Base-by-base conservation (phyloP, 2,329 filamentous ascomycete genomes). In the Moelleriella libera region DNA sequence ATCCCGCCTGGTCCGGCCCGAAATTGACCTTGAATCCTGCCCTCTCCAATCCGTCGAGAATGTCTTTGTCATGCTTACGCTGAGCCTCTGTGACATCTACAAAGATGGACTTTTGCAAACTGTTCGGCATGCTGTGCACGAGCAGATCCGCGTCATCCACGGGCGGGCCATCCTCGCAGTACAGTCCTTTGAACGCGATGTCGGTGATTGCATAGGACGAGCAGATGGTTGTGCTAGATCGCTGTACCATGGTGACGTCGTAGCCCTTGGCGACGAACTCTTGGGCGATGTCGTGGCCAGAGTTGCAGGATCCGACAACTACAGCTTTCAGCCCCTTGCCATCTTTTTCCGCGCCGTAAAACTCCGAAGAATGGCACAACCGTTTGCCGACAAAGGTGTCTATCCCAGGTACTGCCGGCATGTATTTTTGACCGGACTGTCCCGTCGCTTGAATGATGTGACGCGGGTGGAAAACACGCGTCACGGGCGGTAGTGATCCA, bases 391-490 rank as follows among this genome's bases (percentile, higher is more conserved):
- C 63, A 64, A 85, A 86, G 1, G 55, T 60, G 0, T 72, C 68
- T 8, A 75, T 66, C 1, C 79, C 80, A 29, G 74, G 72, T 52
- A 85, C 71, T 0, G 57, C 52, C 0, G 82, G 81, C 44, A 76
- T 60, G 48, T 77, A 74, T 58, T 78, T 81, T 61, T 83, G 78
- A 2, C 82, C 82, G 0, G 78, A 79, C 54, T 83, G 80, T 0
- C 82, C 82, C 0, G 82, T 86, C 1, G 78, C 77, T 55, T 83
- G 78, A 43, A 86, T 71, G 31, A 86, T 60, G 51, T 85, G 81
- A 5, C 68, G 72, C 0, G 82, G 81, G 39, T 75, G 70, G 40
- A 85, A 61, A 0, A 70, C 78, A 14, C 78, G 70, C 1, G 64
- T 71, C 52, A 77, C 69, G 0, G 21, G 21, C 21, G 21, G 21